Evolutionary conservation across 208 protist species (phyloP), one percentile per base, ranked within the genome.

Genomic region (Trypanosoma theileri): DNA sequence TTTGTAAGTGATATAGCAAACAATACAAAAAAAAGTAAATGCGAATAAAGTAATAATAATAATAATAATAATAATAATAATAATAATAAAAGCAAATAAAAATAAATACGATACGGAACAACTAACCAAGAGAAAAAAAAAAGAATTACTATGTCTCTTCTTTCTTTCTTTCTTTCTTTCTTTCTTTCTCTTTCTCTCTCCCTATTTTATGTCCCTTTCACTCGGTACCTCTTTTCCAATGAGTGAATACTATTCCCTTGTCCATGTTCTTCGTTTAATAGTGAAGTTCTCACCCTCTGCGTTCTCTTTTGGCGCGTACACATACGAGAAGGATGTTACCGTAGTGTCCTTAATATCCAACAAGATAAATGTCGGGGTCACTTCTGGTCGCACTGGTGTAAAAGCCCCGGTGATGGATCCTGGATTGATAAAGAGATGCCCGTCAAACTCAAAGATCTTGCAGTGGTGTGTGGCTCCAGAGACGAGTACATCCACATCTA

Each of bases 391-490:
- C 4, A 57, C 46, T 6, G 74, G 64, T 16, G 78, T 81, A 72
- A 95, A 98, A 3, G 98, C 95, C 14, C 98, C 98, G 9, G 98
- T 99, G n/a, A 98, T 97, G 42, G 97, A 99, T 28, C 99, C 99
- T 11, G 99, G 99, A 67, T 99, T 99, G 17, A 99, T 75, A 59
- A 99, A 99, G 40, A 99, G 86, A 62, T 95, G 92, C n/a, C 89
- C 92, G 60, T 99, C 97, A 62, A 95, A 89, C 73, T 98, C 93
- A 51, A 87, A 97, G 16, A 94, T 81, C 52, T 92, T 86, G 14
- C 92, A 81, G 28, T 92, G 65, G 66, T 99, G 98, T 9, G 97
- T 99, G 24, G 92, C 89, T 19, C 97, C 99, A 9, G 89, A 98
- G 22, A 99, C 82, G 12, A 99, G 86, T 28, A 99, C 88, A 73